phyloP scores from a whole-genome alignment of 2,329 filamentous ascomycete genomes.

The Magnaporthales sp. region DNA sequence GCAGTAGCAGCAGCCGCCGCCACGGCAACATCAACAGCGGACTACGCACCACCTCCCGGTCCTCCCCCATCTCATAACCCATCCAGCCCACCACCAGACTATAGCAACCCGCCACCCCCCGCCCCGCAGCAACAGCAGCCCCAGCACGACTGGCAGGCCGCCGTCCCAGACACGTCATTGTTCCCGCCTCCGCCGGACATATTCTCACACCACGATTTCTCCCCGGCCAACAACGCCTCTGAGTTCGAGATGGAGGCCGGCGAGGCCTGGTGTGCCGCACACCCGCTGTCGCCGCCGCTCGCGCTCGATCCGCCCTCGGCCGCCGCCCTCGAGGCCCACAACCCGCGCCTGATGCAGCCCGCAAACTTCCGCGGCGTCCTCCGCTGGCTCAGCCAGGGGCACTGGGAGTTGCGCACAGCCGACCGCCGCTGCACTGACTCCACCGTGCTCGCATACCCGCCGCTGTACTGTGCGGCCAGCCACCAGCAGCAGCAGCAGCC shows the following conservation, averaged over 20 bases:
- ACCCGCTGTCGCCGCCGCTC: constrained; percentile 46
- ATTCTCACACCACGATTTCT: constrained; percentile 53
- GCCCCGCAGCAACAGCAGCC: constrained; percentile 18
- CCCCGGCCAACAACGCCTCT: constrained; percentile 58
- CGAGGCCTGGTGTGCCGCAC: constrained; percentile 53
- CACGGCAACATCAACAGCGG: background rate
- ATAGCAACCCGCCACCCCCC: constrained; percentile 19
- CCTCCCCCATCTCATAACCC: constrained; percentile 16
- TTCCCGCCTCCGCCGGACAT: constrained; percentile 66
- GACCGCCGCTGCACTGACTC: constrained; percentile 43
- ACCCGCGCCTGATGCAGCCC: constrained; percentile 47
- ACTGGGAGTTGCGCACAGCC: constrained; percentile 38
- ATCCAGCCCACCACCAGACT: constrained; percentile 9
- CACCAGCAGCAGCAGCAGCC: constrained; percentile 25
- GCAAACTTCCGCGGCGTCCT: constrained; percentile 37
- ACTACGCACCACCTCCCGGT: constrained; percentile 16
- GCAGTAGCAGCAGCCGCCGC: background rate
- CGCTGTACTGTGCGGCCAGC: constrained; percentile 54
- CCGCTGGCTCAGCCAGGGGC: constrained; percentile 34
- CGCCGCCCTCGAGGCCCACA: constrained; percentile 37
- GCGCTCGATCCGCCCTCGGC: constrained; percentile 27
- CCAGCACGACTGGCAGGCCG: constrained; percentile 61
- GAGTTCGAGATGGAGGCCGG: constrained; percentile 42
- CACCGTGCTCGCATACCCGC: constrained; percentile 58
- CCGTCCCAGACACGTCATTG: constrained; percentile 63